These are phyloP conservation scores for Letharia lupina DNA, from an alignment of 495 filamentous ascomycete species.

Conservation along the genomic window DNA sequence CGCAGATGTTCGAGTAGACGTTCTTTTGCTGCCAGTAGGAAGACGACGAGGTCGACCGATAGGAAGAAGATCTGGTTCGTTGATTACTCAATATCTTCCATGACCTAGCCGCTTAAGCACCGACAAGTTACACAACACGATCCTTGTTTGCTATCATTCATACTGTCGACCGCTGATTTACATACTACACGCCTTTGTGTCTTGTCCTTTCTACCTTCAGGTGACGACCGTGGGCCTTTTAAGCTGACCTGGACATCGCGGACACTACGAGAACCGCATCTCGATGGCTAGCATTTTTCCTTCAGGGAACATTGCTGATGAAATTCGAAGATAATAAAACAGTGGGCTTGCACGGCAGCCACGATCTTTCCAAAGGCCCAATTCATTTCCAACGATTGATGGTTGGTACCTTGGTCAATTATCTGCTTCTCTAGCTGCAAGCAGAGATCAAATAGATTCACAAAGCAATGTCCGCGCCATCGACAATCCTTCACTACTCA, in stretches of 20 bases:
- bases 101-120: no score
- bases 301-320: neutral
- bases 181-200: neutral
- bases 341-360: neutral
- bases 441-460: neutral
- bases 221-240: neutral
- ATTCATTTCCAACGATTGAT: neutral
- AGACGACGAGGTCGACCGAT: no score
- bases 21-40: no score
- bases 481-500: neutral
- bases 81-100: no score
- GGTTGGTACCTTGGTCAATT: neutral
- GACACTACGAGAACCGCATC: neutral
- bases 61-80: no score
- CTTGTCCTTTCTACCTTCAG: neutral
- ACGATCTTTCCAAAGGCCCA: neutral
- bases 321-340: neutral
- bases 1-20: no score
- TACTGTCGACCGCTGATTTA: no score
- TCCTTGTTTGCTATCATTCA: no score
- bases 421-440: neutral
- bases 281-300: neutral
- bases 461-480: neutral
- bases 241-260: rapidly evolving
- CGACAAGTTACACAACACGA: no score